Base-by-base conservation (phyloP, 2,329 filamentous ascomycete genomes). In the Pezicula neosporulosa region DNA sequence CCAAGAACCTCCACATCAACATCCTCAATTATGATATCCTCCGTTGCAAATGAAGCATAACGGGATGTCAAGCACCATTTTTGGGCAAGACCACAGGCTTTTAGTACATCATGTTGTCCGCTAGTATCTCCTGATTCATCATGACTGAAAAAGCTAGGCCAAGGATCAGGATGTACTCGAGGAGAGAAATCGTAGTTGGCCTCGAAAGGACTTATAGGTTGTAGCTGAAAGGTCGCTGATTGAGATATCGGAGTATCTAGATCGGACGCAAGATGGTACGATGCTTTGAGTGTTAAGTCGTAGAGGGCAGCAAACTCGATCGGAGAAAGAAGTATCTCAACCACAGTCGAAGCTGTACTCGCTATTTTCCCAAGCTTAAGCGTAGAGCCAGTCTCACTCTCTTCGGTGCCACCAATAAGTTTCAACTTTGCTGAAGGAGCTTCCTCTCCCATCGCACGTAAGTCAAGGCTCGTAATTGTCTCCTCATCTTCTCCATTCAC, bases 121-220 rank as follows among this genome's bases (percentile, higher is more conserved):
- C 48, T 6, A 3, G 15, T 30, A 10, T 67, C 60, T 10, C 71
- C 68, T 24, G 59, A 66, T 27, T 72, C 68, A 58, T 66, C 53
- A 47, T 64, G 73, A 48, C 84, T 78, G 68, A 97, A 99, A 61
- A 95, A 85, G 66, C 86, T 91, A 1, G 94, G 92, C 93, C 94
- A 99, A 2, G 83, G 77, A 45, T 87, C 85, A 0, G 79, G 69
- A 67, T 97, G 87, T 3, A 96, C 75, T 9, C 87, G 81, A 10
- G 94, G 91, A 12, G 86, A 78, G 55, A 97, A 83, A 56, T 95
- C 90, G 67, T 96, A 97, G 63, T 89, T 94, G 15, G 91, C 89
- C 70, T 96, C 91, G 61, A 99, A 97, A 0, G 93, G 90, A 46
- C 84, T 86, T 49, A 90, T 83, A 50, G 97, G 80, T 36, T 83